These are phyloP conservation scores for Medicago ruthenica DNA, from an alignment of 306 rosid genomes.

Conservation along the genomic window DNA sequence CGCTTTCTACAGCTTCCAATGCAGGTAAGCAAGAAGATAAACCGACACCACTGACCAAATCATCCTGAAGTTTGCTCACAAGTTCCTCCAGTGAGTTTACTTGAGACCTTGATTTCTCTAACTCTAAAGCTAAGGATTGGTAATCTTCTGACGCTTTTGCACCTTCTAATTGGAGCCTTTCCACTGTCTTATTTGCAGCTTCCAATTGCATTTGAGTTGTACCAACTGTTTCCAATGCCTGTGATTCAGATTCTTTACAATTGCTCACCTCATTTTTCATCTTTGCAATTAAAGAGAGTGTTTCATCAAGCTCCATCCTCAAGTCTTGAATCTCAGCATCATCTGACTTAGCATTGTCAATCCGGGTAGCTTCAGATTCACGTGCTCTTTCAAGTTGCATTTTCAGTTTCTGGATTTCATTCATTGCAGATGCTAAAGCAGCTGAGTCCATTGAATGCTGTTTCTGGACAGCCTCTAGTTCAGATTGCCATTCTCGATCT, in stretches of 20 bases:
- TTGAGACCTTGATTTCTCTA: conserved; percentile 75
- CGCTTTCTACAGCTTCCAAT: conserved; percentile 48
- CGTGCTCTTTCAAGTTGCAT: conserved; percentile 71
- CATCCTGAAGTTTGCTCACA: conserved; percentile 64
- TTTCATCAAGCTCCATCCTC: conserved; percentile 68
- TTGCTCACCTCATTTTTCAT: conserved; percentile 64
- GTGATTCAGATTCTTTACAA: conserved; percentile 73
- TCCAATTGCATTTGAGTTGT: conserved; percentile 69
- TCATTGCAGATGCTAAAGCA: conserved; percentile 74
- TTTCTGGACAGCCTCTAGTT: conserved; percentile 84
- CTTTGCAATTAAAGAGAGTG: conserved; percentile 65
- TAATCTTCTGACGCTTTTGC: conserved; percentile 56
- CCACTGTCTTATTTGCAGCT: conserved; percentile 60
- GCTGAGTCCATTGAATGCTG: conserved; percentile 91
- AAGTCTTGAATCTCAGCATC: conserved; percentile 63
- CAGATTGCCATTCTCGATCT: conserved; percentile 91
- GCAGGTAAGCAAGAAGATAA: conserved; percentile 17
- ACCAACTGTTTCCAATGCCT: conserved; percentile 56
- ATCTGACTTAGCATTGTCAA: conserved; percentile 62
- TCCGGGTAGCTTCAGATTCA: conserved; percentile 60
- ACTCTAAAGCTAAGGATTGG: conserved; percentile 58
- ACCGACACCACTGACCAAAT: conserved; percentile 40
- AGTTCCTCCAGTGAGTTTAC: conserved; percentile 74
- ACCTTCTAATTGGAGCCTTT: conserved; percentile 60
- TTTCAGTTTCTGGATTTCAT: conserved; percentile 86